Evolutionary conservation across 1,284 basidiomycete species (phyloP).

Genomic region (Heterobasidion parviporum): DNA sequence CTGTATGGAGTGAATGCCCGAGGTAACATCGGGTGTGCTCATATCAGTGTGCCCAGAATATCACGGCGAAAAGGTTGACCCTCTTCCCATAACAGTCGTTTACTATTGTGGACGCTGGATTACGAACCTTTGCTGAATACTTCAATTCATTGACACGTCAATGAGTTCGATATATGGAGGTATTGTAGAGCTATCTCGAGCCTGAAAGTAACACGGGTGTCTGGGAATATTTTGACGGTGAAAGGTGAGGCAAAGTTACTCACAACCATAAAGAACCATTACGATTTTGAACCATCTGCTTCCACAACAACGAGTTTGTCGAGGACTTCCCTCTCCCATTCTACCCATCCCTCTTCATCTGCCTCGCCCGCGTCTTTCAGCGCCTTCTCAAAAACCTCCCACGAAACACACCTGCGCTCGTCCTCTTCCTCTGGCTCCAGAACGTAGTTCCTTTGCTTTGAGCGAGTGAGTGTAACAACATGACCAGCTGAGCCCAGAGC

Average conservation of each 20-base stretch:
- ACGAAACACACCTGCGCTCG: constrained; percentile 57
- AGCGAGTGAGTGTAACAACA: constrained; percentile 82
- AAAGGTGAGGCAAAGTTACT: not conserved
- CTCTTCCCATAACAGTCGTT: too few species aligned
- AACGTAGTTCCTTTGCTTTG: constrained; percentile 76
- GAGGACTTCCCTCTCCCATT: constrained; percentile 69
- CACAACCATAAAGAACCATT: not conserved
- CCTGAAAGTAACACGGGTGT: not conserved
- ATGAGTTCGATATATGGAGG: too few species aligned
- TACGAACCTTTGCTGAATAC: too few species aligned
- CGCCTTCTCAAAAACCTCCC: constrained; percentile 72
- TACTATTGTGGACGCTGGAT: too few species aligned
- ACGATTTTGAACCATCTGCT: constrained; percentile 13
- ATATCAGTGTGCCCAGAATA: too few species aligned
- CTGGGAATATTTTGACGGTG: not conserved
- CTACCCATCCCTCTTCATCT: constrained; percentile 55
- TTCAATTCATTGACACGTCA: too few species aligned
- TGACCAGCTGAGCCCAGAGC: constrained; percentile 82
- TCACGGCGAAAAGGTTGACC: too few species aligned
- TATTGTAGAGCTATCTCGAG: too few species aligned
- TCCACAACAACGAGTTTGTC: constrained; percentile 51
- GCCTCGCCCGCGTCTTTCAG: constrained; percentile 40
- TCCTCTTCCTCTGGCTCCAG: constrained; percentile 38
- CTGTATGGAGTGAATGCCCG: too few species aligned
- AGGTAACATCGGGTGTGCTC: too few species aligned